These are phyloP conservation scores for Colletotrichum sp. DNA, from an alignment of 2,329 filamentous ascomycete genomes.

Conservation along the genomic window DNA sequence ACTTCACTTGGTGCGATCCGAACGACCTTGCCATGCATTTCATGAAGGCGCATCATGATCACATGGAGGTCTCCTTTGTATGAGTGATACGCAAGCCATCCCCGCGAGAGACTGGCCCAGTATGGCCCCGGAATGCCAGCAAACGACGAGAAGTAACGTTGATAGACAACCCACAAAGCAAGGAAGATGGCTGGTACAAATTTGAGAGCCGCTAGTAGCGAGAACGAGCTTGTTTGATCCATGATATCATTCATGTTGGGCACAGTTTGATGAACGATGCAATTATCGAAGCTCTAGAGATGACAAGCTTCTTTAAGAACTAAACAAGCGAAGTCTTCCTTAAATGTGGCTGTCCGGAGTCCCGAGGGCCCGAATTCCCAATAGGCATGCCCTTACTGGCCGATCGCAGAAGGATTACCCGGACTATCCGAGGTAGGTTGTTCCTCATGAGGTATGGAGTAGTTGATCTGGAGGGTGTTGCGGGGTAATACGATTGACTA, in stretches of 20 bases:
- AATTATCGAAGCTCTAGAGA: neutral
- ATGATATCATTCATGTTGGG: neutral
- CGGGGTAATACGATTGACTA: neutral
- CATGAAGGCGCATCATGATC: neutral
- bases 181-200: neutral
- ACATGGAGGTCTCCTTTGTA: conserved; percentile 1
- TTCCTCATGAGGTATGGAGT: neutral
- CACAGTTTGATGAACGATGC: neutral
- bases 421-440: neutral
- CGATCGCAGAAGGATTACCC: neutral
- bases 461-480: neutral
- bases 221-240: neutral
- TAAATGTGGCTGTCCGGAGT: neutral
- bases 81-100: neutral
- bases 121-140: neutral
- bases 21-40: neutral
- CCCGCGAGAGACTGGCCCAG: neutral
- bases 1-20: neutral
- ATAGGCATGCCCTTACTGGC: neutral
- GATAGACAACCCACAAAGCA: neutral
- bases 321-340: neutral
- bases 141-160: neutral
- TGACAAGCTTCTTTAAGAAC: neutral
- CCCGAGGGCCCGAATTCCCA: neutral
- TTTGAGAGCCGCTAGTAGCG: neutral